Evolutionary conservation across 768 basidiomycete species (phyloP).

Genomic region (Tulasnella sp.): DNA sequence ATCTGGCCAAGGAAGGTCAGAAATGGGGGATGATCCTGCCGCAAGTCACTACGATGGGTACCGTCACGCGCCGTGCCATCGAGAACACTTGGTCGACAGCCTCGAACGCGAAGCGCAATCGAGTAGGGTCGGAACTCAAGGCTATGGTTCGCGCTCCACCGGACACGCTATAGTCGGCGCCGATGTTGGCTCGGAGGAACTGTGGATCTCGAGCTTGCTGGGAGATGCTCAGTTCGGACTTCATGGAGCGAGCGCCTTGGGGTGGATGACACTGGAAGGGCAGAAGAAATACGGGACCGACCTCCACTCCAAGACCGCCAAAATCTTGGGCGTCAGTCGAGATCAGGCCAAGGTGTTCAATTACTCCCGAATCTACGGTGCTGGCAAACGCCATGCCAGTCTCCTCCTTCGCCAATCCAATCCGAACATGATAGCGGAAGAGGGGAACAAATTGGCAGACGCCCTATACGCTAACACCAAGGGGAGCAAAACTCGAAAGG

Average conservation of each 20-base stretch:
- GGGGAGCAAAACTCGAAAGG: slow-evolving; percentile 72
- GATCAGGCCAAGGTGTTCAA: slow-evolving; percentile 98
- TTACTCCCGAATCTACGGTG: slow-evolving; percentile 98
- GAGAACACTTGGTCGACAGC: slow-evolving; percentile 98
- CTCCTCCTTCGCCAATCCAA: slow-evolving; percentile 79
- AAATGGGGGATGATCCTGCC: slow-evolving; percentile 90
- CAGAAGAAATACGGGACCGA: slow-evolving; percentile 92
- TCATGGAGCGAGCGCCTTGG: slow-evolving; percentile 92
- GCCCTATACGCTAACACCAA: slow-evolving; percentile 89
- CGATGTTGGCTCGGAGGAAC: slow-evolving; percentile 96
- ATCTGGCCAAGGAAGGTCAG: slow-evolving; percentile 19
- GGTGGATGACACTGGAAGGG: slow-evolving; percentile 99
- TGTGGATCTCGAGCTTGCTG: slow-evolving; percentile 99
- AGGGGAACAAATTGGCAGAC: slow-evolving; percentile 70
- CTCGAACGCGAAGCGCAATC: slow-evolving; percentile 93
- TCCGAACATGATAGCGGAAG: slow-evolving; percentile 59
- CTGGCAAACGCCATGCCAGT: slow-evolving; percentile 88
- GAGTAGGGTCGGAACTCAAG: slow-evolving; percentile 96
- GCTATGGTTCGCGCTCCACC: slow-evolving; percentile 93
- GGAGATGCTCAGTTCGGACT: slow-evolving; percentile 96
- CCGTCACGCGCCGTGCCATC: slow-evolving; percentile 92
- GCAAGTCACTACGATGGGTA: slow-evolving; percentile 97
- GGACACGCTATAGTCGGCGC: slow-evolving; percentile 91
- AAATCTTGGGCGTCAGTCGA: slow-evolving; percentile 81
- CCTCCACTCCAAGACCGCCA: slow-evolving; percentile 91